Evolutionary conservation across 1,284 basidiomycete species (phyloP).

Genomic region (Leucoagaricus sp.): DNA sequence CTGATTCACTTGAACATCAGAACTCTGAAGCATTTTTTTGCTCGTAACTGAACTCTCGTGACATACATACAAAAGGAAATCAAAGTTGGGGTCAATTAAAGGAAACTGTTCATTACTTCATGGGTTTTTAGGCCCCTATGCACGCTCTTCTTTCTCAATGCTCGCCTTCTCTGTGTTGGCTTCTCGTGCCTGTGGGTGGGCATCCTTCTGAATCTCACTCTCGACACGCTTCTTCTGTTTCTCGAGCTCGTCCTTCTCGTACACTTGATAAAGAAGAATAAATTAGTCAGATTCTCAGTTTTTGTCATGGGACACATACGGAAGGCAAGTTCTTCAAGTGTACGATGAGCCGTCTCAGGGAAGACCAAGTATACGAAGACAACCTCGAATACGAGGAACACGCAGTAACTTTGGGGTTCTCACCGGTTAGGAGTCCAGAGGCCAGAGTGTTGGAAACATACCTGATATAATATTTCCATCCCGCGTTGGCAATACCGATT

Average conservation of each 20-base stretch:
- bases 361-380: conserved; percentile 52
- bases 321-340: conserved; percentile 62
- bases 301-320: conserved; percentile 36
- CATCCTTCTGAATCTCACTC: conserved; percentile 33
- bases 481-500: conserved; percentile 54
- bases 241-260: conserved; percentile 46
- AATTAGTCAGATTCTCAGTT: neutral
- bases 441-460: conserved; percentile 8
- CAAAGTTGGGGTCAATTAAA: no score
- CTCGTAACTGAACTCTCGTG: no score
- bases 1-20: no score
- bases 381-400: conserved; percentile 48
- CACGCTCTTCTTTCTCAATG: neutral
- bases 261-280: conserved; percentile 37
- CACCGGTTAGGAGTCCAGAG: neutral
- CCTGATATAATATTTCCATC: conserved; percentile 46
- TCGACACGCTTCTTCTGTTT: conserved; percentile 48
- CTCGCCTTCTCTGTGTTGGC: conserved; percentile 22
- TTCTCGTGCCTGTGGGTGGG: neutral
- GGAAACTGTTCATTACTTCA: neutral
- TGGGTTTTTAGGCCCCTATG: neutral
- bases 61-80: no score
- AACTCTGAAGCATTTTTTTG: no score
- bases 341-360: conserved; percentile 54
- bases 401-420: conserved; percentile 39